phyloP scores from a whole-genome alignment of 805 yeast species.

The Spathaspora girioi region DNA sequence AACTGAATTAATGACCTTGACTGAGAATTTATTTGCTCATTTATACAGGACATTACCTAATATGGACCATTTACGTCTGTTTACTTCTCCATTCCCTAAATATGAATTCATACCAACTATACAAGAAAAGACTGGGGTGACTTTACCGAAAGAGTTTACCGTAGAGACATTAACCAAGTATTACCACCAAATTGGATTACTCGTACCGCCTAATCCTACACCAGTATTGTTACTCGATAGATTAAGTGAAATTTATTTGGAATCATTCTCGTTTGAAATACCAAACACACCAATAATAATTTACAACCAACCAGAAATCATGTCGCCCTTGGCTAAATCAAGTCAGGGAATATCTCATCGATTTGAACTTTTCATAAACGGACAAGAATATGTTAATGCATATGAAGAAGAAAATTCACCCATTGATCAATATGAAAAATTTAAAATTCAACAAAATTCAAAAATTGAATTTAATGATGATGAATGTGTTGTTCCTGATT shows the following conservation, averaged over 20 bases:
- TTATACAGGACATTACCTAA: conserved; percentile 25
- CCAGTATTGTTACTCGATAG: conserved; percentile 63
- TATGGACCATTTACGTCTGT: conserved; percentile 6
- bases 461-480: conserved; percentile 48
- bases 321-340: conserved; percentile 89
- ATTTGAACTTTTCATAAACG: conserved; percentile 79
- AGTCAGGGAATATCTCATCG: conserved; percentile 54
- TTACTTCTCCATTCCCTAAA: conserved; percentile 13
- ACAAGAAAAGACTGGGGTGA: conserved; percentile 48
- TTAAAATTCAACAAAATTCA: conserved; percentile 51
- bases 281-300: conserved; percentile 62
- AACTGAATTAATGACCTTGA: conserved; percentile 59
- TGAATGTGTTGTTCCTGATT: conserved; percentile 71
- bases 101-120: conserved; percentile 68
- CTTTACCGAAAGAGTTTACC: conserved; percentile 44
- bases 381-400: conserved; percentile 84
- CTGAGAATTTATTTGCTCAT: conserved; percentile 52
- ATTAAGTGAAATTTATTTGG: conserved; percentile 59
- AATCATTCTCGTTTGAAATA: conserved; percentile 47
- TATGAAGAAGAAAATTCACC: conserved; percentile 97
- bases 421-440: conserved; percentile 59
- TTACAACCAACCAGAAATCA: conserved; percentile 73
- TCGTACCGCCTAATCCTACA: conserved; percentile 37
- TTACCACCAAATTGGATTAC: conserved; percentile 32
- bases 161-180: conserved; percentile 40